These are phyloP conservation scores for Ophiostoma tasmaniense DNA, from an alignment of 2,329 filamentous ascomycete species.

Conservation along the genomic window DNA sequence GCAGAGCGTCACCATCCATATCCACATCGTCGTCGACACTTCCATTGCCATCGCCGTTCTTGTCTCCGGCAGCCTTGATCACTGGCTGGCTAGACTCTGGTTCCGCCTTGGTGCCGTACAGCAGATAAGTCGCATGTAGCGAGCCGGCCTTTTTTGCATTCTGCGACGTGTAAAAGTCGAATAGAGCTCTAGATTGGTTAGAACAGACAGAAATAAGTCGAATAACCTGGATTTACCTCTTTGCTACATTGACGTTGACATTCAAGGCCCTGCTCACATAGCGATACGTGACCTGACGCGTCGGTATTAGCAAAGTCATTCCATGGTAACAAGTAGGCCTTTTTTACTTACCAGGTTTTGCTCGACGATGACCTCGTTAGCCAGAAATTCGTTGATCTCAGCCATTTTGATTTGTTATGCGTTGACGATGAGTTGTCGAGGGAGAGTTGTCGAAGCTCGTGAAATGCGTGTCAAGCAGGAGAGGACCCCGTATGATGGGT, in stretches of 20 bases:
- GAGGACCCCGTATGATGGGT: conserved; percentile 6
- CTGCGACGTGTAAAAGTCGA: conserved; percentile 72
- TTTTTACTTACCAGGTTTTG: conserved; percentile 55
- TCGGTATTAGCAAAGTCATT: conserved; percentile 20
- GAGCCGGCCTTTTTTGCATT: conserved; percentile 64
- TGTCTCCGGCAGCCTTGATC: background rate
- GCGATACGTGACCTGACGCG: conserved; percentile 70
- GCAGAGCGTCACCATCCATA: conserved; percentile 57
- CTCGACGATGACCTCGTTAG: conserved; percentile 67
- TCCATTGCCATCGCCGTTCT: background rate
- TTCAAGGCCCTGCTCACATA: conserved; percentile 73
- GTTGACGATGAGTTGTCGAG: background rate
- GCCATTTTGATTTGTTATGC: conserved; percentile 34
- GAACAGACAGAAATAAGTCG: background rate
- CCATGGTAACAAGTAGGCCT: no score
- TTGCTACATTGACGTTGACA: conserved; percentile 78
- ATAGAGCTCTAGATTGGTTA: conserved; percentile 58
- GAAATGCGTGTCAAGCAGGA: conserved; percentile 5
- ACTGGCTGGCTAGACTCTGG: conserved; percentile 23
- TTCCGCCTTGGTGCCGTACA: conserved; percentile 59
- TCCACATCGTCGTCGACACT: conserved; percentile 55
- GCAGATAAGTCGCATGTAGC: conserved; percentile 85
- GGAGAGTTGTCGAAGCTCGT: background rate
- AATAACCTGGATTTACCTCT: conserved; percentile 55
- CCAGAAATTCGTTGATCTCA: conserved; percentile 64